Percentiles rank a stretch among this genome's conserved stretches.
phyloP scores from a whole-genome alignment of 78 protist species.

The Dictyostelium purpureum region DNA sequence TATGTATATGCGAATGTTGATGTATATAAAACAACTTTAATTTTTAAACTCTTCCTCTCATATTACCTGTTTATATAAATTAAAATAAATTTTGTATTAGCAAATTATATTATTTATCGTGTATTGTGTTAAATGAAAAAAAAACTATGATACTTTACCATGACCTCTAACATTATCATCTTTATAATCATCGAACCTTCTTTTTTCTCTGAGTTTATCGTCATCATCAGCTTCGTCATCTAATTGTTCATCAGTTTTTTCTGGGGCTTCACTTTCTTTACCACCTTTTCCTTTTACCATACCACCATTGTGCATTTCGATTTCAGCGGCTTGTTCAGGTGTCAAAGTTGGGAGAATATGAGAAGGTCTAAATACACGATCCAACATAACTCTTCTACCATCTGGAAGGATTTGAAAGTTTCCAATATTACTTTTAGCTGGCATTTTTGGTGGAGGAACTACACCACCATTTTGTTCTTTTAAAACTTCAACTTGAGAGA shows the following conservation, averaged over 20 bases:
- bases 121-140: not conserved
- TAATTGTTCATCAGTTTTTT: constrained; percentile 23
- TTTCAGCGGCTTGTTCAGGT: constrained; percentile 53
- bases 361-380: constrained; percentile 67
- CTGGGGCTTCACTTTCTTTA: not conserved
- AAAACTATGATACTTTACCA: constrained; percentile 58
- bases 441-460: constrained; percentile 7
- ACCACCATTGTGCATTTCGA: constrained; percentile 70
- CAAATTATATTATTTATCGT: not conserved
- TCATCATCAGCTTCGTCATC: constrained; percentile 67
- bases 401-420: constrained; percentile 68
- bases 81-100: too few species aligned
- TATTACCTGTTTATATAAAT: too few species aligned
- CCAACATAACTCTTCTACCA: constrained; percentile 31
- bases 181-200: constrained; percentile 79
- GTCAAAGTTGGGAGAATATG: constrained; percentile 75
- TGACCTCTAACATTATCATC: constrained; percentile 75
- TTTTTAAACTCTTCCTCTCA: too few species aligned
- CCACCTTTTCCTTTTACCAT: constrained; percentile 52
- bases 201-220: constrained; percentile 47
- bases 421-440: constrained; percentile 39
- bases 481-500: constrained; percentile 23
- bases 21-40: too few species aligned
- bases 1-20: too few species aligned
- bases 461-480: constrained; percentile 44